Evolutionary conservation across 208 protist species (phyloP).

Genomic region (Crithidia brevicula): DNA sequence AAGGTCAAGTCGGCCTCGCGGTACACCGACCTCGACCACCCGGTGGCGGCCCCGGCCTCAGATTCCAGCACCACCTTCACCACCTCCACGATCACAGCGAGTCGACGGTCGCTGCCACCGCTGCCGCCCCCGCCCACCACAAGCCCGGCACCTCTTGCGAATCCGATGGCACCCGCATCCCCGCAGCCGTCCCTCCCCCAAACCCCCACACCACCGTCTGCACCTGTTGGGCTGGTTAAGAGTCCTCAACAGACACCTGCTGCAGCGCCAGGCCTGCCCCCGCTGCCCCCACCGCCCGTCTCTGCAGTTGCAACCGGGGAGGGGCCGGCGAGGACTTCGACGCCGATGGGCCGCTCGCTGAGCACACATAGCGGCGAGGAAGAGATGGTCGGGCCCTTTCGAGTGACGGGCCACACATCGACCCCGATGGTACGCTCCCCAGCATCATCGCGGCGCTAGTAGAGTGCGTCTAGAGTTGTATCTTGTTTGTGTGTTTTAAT

Average conservation of each 20-base stretch:
- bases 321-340: neutral
- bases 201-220: neutral
- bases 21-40: constrained; percentile 25
- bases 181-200: neutral
- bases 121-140: constrained; percentile 23
- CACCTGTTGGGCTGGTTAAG: constrained; percentile 8
- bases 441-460: constrained; percentile 16
- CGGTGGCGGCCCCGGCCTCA: neutral
- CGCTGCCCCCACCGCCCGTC: constrained; percentile 16
- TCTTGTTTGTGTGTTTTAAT: neutral
- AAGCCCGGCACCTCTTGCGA: neutral
- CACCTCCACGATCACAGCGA: constrained; percentile 1
- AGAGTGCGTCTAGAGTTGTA: too few species aligned
- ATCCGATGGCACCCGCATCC: neutral
- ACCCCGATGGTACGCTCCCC: constrained; percentile 60
- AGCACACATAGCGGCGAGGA: constrained; percentile 23
- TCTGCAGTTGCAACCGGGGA: constrained; percentile 9
- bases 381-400: constrained; percentile 46
- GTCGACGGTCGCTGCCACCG: constrained; percentile 20
- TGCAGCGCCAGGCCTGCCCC: neutral
- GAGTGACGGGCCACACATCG: constrained; percentile 72
- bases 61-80: constrained; percentile 17
- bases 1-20: neutral
- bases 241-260: constrained; percentile 21
- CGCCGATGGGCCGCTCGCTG: constrained; percentile 12